Conservation (phyloP, 345 rosid species). For the Dipteronia dyeriana region DNA sequence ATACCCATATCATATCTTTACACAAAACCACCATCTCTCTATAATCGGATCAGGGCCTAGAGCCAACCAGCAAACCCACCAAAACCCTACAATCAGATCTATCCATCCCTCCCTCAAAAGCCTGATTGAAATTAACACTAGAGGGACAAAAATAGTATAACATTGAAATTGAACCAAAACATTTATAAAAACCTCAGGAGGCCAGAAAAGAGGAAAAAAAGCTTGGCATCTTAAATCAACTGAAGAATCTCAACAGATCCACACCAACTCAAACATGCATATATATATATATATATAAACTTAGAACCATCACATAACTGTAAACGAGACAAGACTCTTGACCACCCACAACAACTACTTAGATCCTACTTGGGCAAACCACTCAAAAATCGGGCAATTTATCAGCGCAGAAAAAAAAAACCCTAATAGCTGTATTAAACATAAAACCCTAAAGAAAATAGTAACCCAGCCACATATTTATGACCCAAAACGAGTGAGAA, state of each 20-base stretch:
- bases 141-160: not conserved
- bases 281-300: too few relatives aligned
- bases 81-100: not conserved
- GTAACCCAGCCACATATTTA: not conserved
- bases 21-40: not conserved
- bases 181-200: not conserved
- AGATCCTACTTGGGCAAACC: not conserved
- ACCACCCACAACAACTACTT: not conserved
- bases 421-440: not conserved
- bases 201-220: too few relatives aligned
- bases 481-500: not conserved
- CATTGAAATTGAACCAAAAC: not conserved
- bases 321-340: not conserved
- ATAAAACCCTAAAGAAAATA: not conserved
- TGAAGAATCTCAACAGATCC: conserved; percentile 1
- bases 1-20: not conserved
- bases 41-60: too few relatives aligned
- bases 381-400: not conserved
- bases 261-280: not conserved
- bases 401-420: not conserved
- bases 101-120: not conserved
- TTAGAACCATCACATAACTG: not conserved
- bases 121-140: not conserved
- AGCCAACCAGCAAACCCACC: not conserved
- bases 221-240: not conserved